phyloP scores from a whole-genome alignment of 306 rosid genomes.

The Aeschynomene evenia region DNA sequence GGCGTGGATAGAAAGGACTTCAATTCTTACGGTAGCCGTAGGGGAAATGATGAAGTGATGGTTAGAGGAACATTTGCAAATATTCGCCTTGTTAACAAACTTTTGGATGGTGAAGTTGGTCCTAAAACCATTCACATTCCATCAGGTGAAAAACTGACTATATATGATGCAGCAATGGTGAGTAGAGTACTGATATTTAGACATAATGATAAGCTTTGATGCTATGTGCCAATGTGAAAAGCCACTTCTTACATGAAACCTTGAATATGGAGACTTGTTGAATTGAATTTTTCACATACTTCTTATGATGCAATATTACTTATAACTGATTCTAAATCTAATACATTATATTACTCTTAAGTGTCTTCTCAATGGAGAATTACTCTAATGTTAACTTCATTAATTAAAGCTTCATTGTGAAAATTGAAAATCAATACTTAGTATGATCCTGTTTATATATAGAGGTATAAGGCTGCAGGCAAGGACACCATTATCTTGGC shows the following conservation, averaged over 20 bases:
- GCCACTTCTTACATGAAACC: not conserved
- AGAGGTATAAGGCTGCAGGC: constrained; percentile 44
- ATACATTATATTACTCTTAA: not conserved
- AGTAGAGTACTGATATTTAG: not conserved
- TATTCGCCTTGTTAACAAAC: constrained; percentile 40
- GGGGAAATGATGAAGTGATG: constrained; percentile 51
- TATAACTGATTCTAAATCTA: not conserved
- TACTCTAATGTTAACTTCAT: too few species aligned
- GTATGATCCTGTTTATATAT: not conserved
- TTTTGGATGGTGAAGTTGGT: constrained; percentile 42
- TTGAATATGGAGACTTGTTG: not conserved
- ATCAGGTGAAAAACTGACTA: constrained; percentile 38
- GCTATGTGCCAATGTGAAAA: not conserved
- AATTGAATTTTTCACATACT: not conserved
- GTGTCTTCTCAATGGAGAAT: not conserved
- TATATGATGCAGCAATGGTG: constrained; percentile 48
- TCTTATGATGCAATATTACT: too few species aligned
- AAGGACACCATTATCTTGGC: constrained; percentile 42
- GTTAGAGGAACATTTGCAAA: constrained; percentile 40
- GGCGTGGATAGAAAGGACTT: constrained; percentile 42
- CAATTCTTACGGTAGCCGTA: constrained; percentile 43
- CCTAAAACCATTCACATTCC: constrained; percentile 51
- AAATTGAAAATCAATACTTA: not conserved
- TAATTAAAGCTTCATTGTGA: too few species aligned
- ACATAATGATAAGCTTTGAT: not conserved